Base-by-base conservation (phyloP, 2,329 filamentous ascomycete genomes). In the Neoarthrinium moseri region DNA sequence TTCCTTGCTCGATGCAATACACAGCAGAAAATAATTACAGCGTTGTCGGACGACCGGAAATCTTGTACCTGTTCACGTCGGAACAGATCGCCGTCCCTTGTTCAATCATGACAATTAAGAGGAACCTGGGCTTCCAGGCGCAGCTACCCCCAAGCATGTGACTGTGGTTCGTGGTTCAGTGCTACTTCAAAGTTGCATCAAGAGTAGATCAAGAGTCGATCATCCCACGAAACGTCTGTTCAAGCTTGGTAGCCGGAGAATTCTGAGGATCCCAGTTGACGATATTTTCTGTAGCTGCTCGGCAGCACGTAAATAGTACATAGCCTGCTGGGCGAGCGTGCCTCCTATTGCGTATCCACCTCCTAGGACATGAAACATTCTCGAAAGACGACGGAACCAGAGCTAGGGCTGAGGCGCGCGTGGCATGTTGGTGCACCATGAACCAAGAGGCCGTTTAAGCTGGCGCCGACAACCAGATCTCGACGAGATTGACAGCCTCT, bases 301-400 rank as follows among this genome's bases (percentile, higher is more conserved):
- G n/a, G n/a, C n/a, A n/a, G n/a, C n/a, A n/a, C n/a, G n/a, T n/a
- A n/a, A n/a, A n/a, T n/a, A n/a, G n/a, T n/a, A n/a, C n/a, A n/a
- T n/a, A n/a, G n/a, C n/a, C n/a, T n/a, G 37, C 22, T 27, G 37
- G 27, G 15, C 15, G 30, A 24, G 15, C 35, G 21, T 8, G 17
- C 23, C 37, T 8, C 22, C 27, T 29, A 27, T 11, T 15, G 22
- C 21, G n/a, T 13, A 13, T 27, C 22, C 30, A 17, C 22, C 23
- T n/a, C n/a, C 37, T 15, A 18, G 37, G 37, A 26, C n/a, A 29
- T 40, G 37, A 40, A 40, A 40, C 37, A 40, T 40, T 40, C 37
- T 40, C 37, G 24, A 40, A 29, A 26, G 15, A 40, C 15, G 37
- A 26, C 22, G 24, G 37, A 40, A 38, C 26, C n/a, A n/a, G 26